phyloP scores from a whole-genome alignment of 257 asterid genomes.

The Thymus quinquecostatus region DNA sequence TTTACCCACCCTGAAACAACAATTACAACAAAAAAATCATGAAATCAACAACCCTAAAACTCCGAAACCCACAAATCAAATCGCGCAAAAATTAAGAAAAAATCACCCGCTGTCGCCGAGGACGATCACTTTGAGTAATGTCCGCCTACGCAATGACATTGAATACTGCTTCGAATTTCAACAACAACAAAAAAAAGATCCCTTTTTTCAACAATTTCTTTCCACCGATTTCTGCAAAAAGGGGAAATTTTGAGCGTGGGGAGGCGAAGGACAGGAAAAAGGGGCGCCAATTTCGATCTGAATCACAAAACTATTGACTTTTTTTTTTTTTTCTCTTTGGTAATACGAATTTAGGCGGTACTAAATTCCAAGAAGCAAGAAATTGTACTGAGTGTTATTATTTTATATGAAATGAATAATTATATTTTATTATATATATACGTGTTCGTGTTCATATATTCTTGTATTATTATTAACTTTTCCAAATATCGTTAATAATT shows the following conservation, averaged over 20 bases:
- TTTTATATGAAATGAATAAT: no score
- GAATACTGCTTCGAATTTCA: conserved; percentile 32
- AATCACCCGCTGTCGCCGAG: conserved; percentile 97
- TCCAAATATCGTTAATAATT: neutral
- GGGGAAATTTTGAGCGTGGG: conserved; percentile 24
- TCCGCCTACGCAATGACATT: conserved; percentile 91
- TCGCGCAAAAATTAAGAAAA: conserved; percentile 2
- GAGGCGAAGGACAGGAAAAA: conserved; percentile 35
- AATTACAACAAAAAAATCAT: neutral
- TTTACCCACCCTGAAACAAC: conserved; percentile 83
- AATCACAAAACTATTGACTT: conserved; percentile 37
- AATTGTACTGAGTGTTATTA: no score
- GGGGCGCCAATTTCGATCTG: conserved; percentile 95
- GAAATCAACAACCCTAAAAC: conserved; percentile 28
- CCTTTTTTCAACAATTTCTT: conserved; percentile 7
- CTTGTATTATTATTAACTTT: neutral
- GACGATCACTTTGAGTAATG: conserved; percentile 95
- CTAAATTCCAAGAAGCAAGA: neutral
- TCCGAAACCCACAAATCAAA: conserved; percentile 19
- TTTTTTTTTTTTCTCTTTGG: conserved; percentile 20
- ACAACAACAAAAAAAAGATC: conserved; percentile 3
- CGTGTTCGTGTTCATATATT: conserved; percentile 6
- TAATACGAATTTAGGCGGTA: conserved; percentile 34
- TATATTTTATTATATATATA: neutral
- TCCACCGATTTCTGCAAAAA: conserved; percentile 9